phyloP scores from a whole-genome alignment of 495 filamentous ascomycete genomes.

The Penicillium odoratum region DNA sequence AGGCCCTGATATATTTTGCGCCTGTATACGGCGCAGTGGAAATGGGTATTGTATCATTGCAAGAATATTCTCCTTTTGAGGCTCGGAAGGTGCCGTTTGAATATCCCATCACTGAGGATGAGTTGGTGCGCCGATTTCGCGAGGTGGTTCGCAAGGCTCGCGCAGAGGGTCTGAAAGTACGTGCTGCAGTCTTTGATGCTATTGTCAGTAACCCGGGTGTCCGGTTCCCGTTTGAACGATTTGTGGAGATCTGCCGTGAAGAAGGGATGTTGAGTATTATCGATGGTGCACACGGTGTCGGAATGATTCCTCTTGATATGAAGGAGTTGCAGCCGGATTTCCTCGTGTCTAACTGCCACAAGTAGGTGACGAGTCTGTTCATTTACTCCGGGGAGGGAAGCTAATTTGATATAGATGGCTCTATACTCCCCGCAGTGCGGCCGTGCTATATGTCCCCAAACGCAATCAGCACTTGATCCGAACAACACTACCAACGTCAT shows the following conservation, averaged over 20 bases:
- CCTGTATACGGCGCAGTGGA: constrained; percentile 78
- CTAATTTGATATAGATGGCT: constrained; percentile 62
- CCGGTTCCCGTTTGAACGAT: constrained; percentile 70
- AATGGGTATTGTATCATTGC: constrained; percentile 66
- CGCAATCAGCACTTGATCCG: constrained; percentile 74
- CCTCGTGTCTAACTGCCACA: constrained; percentile 81
- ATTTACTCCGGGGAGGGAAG: background rate
- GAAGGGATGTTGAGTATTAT: constrained; percentile 62
- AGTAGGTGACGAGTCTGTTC: constrained; percentile 45
- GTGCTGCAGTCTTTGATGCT: constrained; percentile 75
- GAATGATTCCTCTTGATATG: constrained; percentile 71
- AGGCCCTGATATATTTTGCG: constrained; percentile 66
- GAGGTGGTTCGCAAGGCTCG: constrained; percentile 44
- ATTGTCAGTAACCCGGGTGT: constrained; percentile 75
- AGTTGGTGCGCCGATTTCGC: constrained; percentile 54
- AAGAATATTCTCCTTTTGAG: constrained; percentile 55
- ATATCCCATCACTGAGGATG: constrained; percentile 62
- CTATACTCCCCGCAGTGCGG: constrained; percentile 75
- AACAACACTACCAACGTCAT: constrained; percentile 70
- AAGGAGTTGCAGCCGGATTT: constrained; percentile 71
- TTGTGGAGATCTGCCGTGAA: constrained; percentile 62
- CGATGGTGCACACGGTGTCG: constrained; percentile 84
- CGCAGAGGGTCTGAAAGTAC: constrained; percentile 46
- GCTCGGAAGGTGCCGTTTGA: constrained; percentile 41
- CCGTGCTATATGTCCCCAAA: constrained; percentile 73